These are phyloP conservation scores for grape (Vitis vinifera) DNA, from an alignment of 164 flowering plant genomes.

Conservation along the genomic window DNA sequence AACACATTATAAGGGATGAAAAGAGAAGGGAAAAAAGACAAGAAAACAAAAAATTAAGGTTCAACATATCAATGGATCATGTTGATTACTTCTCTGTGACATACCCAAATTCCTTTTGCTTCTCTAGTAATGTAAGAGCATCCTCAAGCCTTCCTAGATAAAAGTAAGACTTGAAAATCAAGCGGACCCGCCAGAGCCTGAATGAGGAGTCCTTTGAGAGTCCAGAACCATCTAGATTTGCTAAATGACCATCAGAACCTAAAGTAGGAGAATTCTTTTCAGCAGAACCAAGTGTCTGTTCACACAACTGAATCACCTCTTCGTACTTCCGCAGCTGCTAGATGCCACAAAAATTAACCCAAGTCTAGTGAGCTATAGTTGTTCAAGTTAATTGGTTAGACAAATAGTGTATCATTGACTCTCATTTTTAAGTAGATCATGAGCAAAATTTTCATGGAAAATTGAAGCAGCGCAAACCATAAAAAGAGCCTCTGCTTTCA, in stretches of 20 bases:
- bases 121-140: conserved; percentile 67
- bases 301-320: conserved; percentile 76
- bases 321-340: conserved; percentile 70
- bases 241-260: conserved; percentile 13
- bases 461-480: conserved; percentile 48
- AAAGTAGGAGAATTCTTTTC: conserved; percentile 46
- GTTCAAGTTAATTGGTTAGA: no score
- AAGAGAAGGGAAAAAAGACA: background rate
- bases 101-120: conserved; percentile 42
- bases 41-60: background rate
- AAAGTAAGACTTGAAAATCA: conserved; percentile 66
- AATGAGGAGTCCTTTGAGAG: conserved; percentile 21
- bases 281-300: conserved; percentile 66
- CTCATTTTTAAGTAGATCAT: no score
- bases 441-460: background rate
- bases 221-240: conserved; percentile 26
- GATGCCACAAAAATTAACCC: conserved; percentile 14
- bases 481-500: conserved; percentile 82
- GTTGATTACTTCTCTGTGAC: conserved; percentile 35
- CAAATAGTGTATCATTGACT: no score
- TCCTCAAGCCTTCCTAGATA: conserved; percentile 78
- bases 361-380: background rate
- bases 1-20: background rate
- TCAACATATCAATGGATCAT: conserved; percentile 1
- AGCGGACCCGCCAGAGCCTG: conserved; percentile 61